phyloP scores from a whole-genome alignment of 768 basidiomycete genomes.

The Amanita muscaria region DNA sequence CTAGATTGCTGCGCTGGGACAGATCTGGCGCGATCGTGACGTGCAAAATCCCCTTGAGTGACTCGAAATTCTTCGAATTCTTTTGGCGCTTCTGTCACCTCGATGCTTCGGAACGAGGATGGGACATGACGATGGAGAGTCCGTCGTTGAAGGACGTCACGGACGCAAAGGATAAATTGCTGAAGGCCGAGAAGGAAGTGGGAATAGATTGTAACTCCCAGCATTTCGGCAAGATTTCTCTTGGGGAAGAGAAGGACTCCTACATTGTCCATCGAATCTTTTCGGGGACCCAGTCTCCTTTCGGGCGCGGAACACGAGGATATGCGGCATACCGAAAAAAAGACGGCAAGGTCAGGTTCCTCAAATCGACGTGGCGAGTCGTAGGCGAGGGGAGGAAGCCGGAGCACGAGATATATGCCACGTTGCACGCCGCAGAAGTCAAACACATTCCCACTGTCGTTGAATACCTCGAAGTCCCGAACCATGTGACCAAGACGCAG shows the following conservation, averaged over 20 bases:
- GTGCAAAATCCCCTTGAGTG: background rate
- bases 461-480: too few relatives aligned
- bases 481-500: too few relatives aligned
- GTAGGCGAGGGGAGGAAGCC: background rate
- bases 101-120: conserved; percentile 11
- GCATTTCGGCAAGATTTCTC: background rate
- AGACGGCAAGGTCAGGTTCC: background rate
- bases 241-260: background rate
- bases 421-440: too few relatives aligned
- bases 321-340: background rate
- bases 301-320: background rate
- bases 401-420: background rate
- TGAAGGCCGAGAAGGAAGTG: background rate
- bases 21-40: conserved; percentile 2
- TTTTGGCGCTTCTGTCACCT: conserved; percentile 9
- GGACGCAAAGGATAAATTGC: too few relatives aligned
- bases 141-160: background rate
- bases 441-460: too few relatives aligned
- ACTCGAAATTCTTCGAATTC: background rate
- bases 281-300: background rate
- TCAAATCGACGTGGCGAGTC: background rate
- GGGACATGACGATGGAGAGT: conserved; percentile 10
- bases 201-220: background rate
- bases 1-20: conserved; percentile 5
- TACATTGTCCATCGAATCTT: background rate